These are phyloP conservation scores for Striga asiatica DNA, from an alignment of 257 asterid species.

Conservation along the genomic window DNA sequence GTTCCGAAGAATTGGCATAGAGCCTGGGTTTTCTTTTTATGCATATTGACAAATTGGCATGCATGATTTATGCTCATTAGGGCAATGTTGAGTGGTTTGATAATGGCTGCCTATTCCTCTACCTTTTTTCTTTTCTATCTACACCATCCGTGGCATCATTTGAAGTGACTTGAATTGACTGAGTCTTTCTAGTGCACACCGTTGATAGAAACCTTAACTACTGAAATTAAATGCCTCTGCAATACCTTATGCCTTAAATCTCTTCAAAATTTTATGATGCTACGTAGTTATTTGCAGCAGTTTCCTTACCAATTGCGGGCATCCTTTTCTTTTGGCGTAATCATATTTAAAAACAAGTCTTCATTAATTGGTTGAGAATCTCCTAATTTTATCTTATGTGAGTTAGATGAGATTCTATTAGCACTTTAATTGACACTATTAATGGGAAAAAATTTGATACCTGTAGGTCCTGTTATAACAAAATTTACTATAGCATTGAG, in stretches of 20 bases:
- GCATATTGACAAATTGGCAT: background rate
- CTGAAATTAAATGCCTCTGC: background rate
- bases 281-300: conserved; percentile 1
- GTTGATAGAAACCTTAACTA: background rate
- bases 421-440: conserved; percentile 10
- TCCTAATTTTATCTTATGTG: conserved; percentile 1
- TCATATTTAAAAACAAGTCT: background rate
- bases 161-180: background rate
- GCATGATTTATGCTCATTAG: background rate
- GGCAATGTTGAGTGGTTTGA: background rate
- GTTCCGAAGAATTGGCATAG: background rate
- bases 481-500: conserved; percentile 95
- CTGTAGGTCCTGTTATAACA: conserved; percentile 95
- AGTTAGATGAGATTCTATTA: conserved; percentile 13
- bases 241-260: background rate
- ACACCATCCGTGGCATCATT: background rate
- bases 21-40: background rate
- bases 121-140: background rate
- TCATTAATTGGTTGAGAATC: background rate
- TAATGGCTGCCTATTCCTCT: background rate
- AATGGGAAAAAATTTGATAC: conserved; percentile 12
- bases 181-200: background rate
- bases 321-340: background rate
- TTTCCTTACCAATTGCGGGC: background rate
- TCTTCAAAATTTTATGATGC: background rate